Base-by-base conservation (phyloP, 2,329 filamentous ascomycete species). In the Cordyceps militaris region DNA sequence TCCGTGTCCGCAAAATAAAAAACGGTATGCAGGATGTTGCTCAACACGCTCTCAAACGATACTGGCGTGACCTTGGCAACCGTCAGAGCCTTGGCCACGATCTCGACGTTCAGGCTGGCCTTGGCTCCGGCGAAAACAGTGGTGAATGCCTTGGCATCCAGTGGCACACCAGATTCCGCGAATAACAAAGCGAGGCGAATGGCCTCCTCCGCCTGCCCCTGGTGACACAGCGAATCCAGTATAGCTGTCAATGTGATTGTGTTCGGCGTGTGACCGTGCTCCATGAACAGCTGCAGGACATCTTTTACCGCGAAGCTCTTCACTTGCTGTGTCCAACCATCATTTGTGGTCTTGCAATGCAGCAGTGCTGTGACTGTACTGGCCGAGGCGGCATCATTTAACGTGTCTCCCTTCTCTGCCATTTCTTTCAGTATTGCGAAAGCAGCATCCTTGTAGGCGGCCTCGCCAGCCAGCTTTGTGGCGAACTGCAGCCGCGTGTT, bases 81-180 rank as follows among this genome's bases (percentile, higher is more conserved):
- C 11, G 72, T 73, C 28, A 73, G 61, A 1, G 70, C 66, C 32
- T 64, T 64, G 16, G 61, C 57, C n/a, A 91, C 75, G 26, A 78
- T 77, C 3, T 75, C 69, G 4, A 78, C 73, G 60, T 89, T 78
- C 24, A 76, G 70, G 21, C 76, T 75, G 4, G 69, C 67, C 63
- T 90, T 89, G 53, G 88, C 87, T 32, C 87, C 86, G 59, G 86
- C 81, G 43, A 96, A 79, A 34, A 96, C 74, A 28, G 84, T 84
- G 1, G 84, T 77, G 67, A 86, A 89, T 0, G 89, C 86, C 62
- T 83, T 80, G 0, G 73, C 72, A 67, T 95, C 85, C 0, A 89
- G 81, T 56, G 79, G 69, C 16, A 89, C 74, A 3, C 81, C 80
- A 10, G 66, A 66, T 58, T 72, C 69, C 34, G 65, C 62, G 14